Evolutionary conservation across 2,329 filamentous ascomycete genomes (phyloP).

Genomic region (Colletotrichum spaethianum): DNA sequence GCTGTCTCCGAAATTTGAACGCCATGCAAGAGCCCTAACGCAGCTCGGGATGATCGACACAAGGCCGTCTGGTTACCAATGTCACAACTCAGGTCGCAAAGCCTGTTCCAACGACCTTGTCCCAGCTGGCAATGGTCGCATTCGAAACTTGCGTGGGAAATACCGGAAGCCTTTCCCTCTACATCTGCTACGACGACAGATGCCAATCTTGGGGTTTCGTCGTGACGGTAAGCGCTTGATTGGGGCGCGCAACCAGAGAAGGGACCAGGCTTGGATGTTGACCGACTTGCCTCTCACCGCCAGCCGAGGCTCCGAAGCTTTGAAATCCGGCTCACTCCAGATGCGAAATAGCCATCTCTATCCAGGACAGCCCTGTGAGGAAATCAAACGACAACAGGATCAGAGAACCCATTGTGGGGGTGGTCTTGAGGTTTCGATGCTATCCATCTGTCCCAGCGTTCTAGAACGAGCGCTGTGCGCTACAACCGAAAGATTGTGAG

Average conservation of each 20-base stretch:
- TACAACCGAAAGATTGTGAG: conserved; percentile 25
- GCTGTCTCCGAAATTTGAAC: conserved; percentile 13
- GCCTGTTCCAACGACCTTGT: conserved; percentile 16
- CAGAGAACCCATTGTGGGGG: conserved; percentile 5
- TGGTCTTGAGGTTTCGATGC: neutral
- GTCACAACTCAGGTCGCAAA: conserved; percentile 18
- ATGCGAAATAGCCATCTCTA: neutral
- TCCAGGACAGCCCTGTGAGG: conserved; percentile 2
- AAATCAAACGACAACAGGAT: neutral
- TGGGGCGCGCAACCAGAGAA: conserved; percentile 5
- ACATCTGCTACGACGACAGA: conserved; percentile 6
- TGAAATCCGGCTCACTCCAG: neutral
- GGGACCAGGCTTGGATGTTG: conserved; percentile 21
- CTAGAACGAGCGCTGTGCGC: conserved; percentile 12
- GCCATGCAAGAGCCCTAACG: conserved; percentile 18
- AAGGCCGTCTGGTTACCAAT: conserved; percentile 9
- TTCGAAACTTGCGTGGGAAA: neutral
- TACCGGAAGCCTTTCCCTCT: neutral
- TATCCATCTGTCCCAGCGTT: neutral
- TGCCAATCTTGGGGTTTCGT: neutral
- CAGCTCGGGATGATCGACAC: conserved; percentile 30
- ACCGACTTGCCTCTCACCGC: conserved; percentile 17
- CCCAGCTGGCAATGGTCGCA: neutral
- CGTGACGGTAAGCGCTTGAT: conserved; percentile 25
- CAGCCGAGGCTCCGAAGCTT: conserved; percentile 6